These are phyloP conservation scores for Alternaria arbusti DNA, from an alignment of 2,329 filamentous ascomycete species.

Conservation along the genomic window DNA sequence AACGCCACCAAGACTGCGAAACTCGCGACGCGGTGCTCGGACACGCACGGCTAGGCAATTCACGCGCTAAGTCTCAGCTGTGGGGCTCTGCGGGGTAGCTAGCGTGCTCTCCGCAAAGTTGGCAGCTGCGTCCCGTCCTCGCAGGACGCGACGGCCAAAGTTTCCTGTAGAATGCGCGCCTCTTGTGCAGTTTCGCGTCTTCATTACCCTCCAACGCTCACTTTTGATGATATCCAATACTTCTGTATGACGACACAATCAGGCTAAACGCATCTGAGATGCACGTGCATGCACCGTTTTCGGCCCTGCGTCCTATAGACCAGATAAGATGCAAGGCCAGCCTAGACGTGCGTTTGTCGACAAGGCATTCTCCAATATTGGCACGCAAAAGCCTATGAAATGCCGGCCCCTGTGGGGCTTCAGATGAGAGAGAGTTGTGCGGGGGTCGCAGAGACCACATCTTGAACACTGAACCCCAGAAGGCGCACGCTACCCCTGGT, in stretches of 20 bases:
- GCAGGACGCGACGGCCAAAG: neutral
- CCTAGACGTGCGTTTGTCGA: neutral
- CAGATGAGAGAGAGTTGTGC: conserved; percentile 7
- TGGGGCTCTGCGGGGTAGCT: conserved; percentile 12
- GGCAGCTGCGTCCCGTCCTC: neutral
- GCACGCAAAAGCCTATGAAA: conserved; percentile 1
- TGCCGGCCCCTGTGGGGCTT: conserved; percentile 22
- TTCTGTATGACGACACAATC: neutral
- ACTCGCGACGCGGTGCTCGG: neutral
- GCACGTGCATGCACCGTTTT: neutral
- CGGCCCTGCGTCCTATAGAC: conserved; percentile 4
- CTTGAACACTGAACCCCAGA: conserved; percentile 9
- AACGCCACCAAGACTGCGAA: neutral
- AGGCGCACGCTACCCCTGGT: conserved; percentile 5
- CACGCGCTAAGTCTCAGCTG: conserved; percentile 1
- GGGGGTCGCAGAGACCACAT: conserved; percentile 17
- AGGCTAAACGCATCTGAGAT: conserved; percentile 2
- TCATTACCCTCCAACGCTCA: neutral
- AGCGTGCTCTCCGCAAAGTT: conserved; percentile 1
- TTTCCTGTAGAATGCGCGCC: neutral
- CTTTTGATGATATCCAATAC: neutral
- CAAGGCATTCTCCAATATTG: conserved; percentile 16
- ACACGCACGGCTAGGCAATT: neutral
- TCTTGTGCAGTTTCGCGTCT: neutral
- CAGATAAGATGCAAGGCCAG: conserved; percentile 1